Percentiles rank a stretch among this genome's conserved stretches.
These are phyloP conservation scores for Leishmania mexicana DNA, from an alignment of 208 protist species.

Conservation along the genomic window DNA sequence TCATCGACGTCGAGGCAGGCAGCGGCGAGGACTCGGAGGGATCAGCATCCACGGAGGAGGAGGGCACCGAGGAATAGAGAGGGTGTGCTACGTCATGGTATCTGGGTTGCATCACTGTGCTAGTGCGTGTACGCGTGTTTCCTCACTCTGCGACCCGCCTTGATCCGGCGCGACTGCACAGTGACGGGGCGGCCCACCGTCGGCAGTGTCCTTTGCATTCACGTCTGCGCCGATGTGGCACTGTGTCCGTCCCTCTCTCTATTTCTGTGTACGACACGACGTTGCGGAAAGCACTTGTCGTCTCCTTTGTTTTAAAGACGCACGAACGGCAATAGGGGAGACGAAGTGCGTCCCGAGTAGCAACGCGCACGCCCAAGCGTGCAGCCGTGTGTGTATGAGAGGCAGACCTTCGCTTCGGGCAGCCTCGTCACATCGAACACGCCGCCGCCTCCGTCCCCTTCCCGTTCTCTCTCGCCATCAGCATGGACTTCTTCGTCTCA, in stretches of 20 bases:
- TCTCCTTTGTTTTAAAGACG: not conserved
- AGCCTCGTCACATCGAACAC: not conserved
- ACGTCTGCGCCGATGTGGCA: not conserved
- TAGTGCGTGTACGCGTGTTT: not conserved
- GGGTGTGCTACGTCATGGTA: not conserved
- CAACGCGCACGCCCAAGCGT: not conserved
- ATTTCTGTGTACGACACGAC: not conserved
- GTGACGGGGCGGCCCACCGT: not conserved
- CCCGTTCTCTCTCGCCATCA: not conserved
- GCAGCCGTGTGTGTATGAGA: not conserved
- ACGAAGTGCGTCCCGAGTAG: not conserved
- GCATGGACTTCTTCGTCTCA: not conserved
- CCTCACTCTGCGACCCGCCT: not conserved
- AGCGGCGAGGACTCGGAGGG: slow-evolving; percentile 64
- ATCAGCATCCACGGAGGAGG: slow-evolving; percentile 34
- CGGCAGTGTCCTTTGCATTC: not conserved
- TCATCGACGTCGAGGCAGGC: slow-evolving; percentile 69
- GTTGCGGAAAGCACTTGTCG: not conserved
- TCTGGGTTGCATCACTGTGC: not conserved
- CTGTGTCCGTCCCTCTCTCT: not conserved
- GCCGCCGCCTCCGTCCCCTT: not conserved
- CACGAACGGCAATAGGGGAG: not conserved
- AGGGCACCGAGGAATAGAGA: slow-evolving; percentile 8
- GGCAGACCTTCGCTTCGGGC: not conserved
- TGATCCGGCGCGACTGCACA: not conserved